These are phyloP conservation scores for Solanum hybrid DNA, from an alignment of 305 asterid species.

Conservation along the genomic window DNA sequence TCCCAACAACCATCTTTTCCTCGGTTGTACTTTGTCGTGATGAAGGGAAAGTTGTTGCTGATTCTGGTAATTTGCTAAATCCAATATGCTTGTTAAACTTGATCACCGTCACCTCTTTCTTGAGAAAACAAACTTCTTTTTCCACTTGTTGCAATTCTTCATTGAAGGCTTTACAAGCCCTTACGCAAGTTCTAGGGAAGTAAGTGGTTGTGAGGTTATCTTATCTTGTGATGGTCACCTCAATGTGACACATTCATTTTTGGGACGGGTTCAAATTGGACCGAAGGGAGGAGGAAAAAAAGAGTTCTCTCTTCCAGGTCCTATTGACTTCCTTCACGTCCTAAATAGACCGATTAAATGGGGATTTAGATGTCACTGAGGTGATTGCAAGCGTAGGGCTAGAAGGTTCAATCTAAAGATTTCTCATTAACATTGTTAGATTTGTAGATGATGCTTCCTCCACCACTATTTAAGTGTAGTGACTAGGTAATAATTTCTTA, in stretches of 20 bases:
- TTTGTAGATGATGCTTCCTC: neutral
- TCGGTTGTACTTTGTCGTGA: neutral
- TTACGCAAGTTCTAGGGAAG: neutral
- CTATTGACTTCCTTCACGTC: too few species aligned
- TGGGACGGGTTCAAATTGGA: too few species aligned
- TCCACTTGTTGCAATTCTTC: neutral
- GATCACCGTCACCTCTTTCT: neutral
- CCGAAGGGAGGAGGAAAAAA: too few species aligned
- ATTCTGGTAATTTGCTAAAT: neutral
- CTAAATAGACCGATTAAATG: too few species aligned
- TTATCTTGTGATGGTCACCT: neutral
- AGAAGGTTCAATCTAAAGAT: neutral
- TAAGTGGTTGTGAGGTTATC: too few species aligned
- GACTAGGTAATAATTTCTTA: too few species aligned
- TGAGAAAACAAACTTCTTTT: neutral
- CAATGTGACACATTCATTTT: neutral
- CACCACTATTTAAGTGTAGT: too few species aligned
- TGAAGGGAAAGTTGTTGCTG: neutral
- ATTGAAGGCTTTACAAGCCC: neutral
- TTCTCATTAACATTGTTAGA: neutral
- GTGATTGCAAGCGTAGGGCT: neutral
- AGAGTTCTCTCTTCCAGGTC: too few species aligned
- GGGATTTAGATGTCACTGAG: neutral
- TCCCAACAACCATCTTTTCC: neutral
- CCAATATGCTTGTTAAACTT: neutral